These are phyloP conservation scores for Aureobasidium sp. DNA, from an alignment of 2,329 filamentous ascomycete genomes.

Conservation along the genomic window DNA sequence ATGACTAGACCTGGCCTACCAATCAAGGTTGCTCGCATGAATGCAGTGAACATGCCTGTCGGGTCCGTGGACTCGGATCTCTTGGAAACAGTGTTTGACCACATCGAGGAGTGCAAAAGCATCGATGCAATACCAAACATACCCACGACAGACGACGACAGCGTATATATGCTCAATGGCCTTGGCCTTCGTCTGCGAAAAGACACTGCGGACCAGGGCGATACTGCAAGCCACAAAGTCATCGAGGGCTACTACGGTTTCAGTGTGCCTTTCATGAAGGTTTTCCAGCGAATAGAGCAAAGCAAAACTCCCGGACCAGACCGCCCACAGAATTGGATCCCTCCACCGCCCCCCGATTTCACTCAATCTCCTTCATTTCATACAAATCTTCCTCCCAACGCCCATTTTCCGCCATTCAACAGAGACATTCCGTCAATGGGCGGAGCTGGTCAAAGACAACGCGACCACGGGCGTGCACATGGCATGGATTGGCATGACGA, in stretches of 20 bases:
- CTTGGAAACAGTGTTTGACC: slow-evolving; percentile 11
- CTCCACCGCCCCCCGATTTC: slow-evolving; percentile 9
- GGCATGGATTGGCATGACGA: background rate
- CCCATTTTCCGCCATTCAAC: background rate
- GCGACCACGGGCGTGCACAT: background rate
- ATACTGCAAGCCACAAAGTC: slow-evolving; percentile 7
- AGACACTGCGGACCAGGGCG: background rate
- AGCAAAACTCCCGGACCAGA: background rate
- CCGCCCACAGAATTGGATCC: background rate
- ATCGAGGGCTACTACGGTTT: slow-evolving; percentile 19
- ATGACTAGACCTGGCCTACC: slow-evolving; percentile 6
- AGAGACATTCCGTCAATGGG: background rate
- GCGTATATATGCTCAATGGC: slow-evolving; percentile 14
- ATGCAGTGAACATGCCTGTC: background rate
- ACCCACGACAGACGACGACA: background rate
- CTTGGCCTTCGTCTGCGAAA: slow-evolving; percentile 15
- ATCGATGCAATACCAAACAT: slow-evolving; percentile 12
- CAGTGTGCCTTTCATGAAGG: slow-evolving; percentile 9
- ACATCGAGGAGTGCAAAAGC: slow-evolving; percentile 13
- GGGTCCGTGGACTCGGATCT: slow-evolving; percentile 17
- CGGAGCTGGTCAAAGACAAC: background rate
- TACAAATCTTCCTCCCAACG: background rate
- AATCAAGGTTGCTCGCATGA: background rate
- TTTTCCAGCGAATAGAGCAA: slow-evolving; percentile 11
- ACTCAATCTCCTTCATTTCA: slow-evolving; percentile 2